Percentiles rank a stretch among this genome's conserved stretches.
phyloP scores from a whole-genome alignment of 208 protist genomes.

The Balamuthia mandrillaris region DNA sequence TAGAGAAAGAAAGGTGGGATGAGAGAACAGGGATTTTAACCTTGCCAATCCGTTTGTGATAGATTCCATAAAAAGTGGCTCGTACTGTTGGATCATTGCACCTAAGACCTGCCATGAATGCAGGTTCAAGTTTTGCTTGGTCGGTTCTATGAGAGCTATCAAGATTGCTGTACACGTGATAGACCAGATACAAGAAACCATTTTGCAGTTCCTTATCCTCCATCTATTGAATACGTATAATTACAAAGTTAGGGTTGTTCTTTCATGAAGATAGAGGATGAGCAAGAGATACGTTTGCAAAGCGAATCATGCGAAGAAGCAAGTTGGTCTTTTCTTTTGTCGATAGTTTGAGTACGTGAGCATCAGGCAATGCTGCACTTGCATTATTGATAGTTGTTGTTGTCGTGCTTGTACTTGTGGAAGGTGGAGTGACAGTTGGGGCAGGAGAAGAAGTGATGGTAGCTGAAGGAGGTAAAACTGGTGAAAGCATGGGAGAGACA shows the following conservation, averaged over 20 bases:
- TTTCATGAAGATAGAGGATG: background rate
- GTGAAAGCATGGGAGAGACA: no score
- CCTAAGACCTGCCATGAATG: background rate
- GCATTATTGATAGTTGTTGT: background rate
- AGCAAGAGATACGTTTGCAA: background rate
- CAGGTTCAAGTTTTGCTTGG: background rate
- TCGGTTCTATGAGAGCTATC: background rate
- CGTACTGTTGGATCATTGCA: background rate
- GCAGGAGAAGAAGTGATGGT: no score
- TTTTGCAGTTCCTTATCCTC: background rate
- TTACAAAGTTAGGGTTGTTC: background rate
- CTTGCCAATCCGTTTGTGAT: background rate
- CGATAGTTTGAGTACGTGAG: background rate
- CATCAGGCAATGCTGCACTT: background rate
- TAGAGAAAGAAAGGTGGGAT: no score
- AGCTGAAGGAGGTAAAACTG: no score
- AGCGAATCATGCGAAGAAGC: constrained; percentile 20
- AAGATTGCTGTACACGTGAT: background rate
- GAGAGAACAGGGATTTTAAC: no score
- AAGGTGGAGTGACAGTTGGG: background rate
- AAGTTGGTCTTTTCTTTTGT: constrained; percentile 24
- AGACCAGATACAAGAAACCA: background rate
- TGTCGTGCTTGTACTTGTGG: background rate
- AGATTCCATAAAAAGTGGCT: background rate
- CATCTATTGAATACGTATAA: background rate